Conservation (phyloP, 2,329 filamentous ascomycete genomes). For the Aspergillus ruber region DNA sequence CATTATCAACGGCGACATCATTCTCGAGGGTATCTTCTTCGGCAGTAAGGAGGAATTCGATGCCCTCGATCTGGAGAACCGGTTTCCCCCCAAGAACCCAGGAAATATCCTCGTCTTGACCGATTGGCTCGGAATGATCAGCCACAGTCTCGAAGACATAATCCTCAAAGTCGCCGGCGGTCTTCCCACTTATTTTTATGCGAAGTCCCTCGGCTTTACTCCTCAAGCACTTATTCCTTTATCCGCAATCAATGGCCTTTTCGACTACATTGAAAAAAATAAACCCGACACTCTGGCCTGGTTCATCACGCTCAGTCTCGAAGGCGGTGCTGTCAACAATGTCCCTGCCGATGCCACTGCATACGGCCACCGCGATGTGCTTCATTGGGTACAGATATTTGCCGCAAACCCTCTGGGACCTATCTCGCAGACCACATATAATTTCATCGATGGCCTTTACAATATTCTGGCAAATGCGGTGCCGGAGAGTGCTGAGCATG, state of each 20-base stretch:
- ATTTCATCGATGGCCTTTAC: constrained; percentile 50
- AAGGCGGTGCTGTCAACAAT: constrained; percentile 56
- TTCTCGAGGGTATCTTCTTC: constrained; percentile 58
- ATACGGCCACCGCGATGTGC: constrained; percentile 58
- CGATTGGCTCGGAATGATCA: constrained; percentile 24
- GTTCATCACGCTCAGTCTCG: constrained; percentile 58
- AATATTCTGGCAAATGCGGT: constrained; percentile 22
- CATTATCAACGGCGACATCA: constrained; percentile 46
- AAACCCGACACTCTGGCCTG: constrained; percentile 50
- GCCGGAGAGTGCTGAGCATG: constrained; percentile 36
- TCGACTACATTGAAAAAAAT: constrained; percentile 47
- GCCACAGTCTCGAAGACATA: constrained; percentile 18
- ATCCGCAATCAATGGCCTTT: constrained; percentile 43
- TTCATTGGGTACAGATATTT: constrained; percentile 60
- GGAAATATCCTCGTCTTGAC: constrained; percentile 19
- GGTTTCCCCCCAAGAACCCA: constrained; percentile 16
- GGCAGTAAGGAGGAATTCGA: constrained; percentile 53
- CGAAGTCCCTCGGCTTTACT: constrained; percentile 53
- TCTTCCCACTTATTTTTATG: constrained; percentile 48
- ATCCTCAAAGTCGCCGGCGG: constrained; percentile 25
- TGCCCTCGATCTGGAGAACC: constrained; percentile 24
- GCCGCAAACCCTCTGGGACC: constrained; percentile 44
- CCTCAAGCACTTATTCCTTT: constrained; percentile 44
- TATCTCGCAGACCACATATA: constrained; percentile 40
- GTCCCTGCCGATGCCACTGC: constrained; percentile 51